These are phyloP conservation scores for Salisapilia sapeloensis DNA, from an alignment of 352 stramenopile species.

Conservation along the genomic window DNA sequence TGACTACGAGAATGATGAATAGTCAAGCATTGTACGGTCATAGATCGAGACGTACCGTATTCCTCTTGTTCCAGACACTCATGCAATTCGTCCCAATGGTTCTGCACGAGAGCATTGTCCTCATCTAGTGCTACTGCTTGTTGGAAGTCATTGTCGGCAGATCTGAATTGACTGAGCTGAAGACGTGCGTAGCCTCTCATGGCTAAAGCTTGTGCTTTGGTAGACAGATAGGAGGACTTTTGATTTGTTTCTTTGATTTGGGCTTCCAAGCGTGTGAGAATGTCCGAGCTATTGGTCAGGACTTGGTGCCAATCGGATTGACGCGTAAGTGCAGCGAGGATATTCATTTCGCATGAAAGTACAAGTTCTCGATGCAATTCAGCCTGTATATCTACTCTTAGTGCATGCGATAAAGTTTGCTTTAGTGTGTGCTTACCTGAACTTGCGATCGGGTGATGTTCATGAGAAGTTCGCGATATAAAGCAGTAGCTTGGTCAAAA, in stretches of 20 bases:
- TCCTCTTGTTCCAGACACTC: conserved; percentile 21
- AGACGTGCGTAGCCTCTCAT: conserved; percentile 8
- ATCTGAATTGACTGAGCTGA: conserved; percentile 13
- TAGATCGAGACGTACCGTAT: conserved; percentile 4
- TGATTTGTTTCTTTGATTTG: conserved; percentile 14
- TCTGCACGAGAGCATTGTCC: conserved; percentile 20
- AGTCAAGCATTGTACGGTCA: too few species aligned
- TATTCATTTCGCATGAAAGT: conserved; percentile 55
- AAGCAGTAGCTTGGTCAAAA: conserved; percentile 26
- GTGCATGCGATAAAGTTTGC: neutral
- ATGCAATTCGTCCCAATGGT: conserved; percentile 36
- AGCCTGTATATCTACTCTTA: conserved; percentile 10
- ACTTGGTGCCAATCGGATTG: conserved; percentile 30
- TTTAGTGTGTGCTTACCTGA: conserved; percentile 8
- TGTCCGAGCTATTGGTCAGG: conserved; percentile 18
- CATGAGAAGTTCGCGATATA: conserved; percentile 59
- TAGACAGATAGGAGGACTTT: too few species aligned
- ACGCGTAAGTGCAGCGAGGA: conserved; percentile 35
- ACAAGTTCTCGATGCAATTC: conserved; percentile 29
- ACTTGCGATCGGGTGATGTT: conserved; percentile 52
- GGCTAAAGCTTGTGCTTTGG: too few species aligned
- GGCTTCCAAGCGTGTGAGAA: conserved; percentile 25
- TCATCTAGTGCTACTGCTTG: conserved; percentile 31
- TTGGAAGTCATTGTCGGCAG: conserved; percentile 28
- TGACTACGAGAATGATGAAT: too few species aligned